phyloP scores from a whole-genome alignment of 208 protist genomes.

The Leishmania mexicana region DNA sequence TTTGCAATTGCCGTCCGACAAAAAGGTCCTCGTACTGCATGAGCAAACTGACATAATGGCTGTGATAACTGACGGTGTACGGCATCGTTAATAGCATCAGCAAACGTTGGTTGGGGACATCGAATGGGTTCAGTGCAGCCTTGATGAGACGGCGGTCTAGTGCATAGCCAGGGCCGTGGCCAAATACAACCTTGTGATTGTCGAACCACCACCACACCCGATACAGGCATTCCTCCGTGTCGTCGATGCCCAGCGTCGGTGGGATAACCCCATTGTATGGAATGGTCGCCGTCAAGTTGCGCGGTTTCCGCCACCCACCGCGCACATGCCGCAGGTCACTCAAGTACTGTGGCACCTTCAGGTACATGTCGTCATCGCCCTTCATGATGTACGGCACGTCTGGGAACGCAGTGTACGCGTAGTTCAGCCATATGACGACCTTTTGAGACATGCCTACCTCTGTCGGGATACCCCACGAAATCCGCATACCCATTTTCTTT shows the following conservation, averaged over 20 bases:
- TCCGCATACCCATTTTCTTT: constrained; percentile 22
- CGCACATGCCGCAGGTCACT: constrained; percentile 28
- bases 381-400: constrained; percentile 41
- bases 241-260: not conserved
- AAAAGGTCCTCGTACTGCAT: not conserved
- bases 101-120: too few species aligned
- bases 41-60: not conserved
- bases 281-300: not conserved
- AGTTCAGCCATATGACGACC: constrained; percentile 31
- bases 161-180: too few species aligned
- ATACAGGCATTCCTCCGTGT: not conserved
- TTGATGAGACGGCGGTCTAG: too few species aligned
- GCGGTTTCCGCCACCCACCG: too few species aligned
- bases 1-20: not conserved
- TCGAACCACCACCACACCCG: not conserved
- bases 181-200: not conserved
- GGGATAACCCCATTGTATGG: not conserved
- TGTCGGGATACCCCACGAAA: constrained; percentile 31
- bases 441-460: constrained; percentile 44
- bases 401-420: constrained; percentile 16
- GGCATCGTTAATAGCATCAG: too few species aligned
- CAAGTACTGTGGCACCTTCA: constrained; percentile 55
- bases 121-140: too few species aligned
- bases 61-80: too few species aligned
- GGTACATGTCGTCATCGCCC: constrained; percentile 52